Conservation (phyloP, 257 asterid species). For the Penstemon barbatus region DNA sequence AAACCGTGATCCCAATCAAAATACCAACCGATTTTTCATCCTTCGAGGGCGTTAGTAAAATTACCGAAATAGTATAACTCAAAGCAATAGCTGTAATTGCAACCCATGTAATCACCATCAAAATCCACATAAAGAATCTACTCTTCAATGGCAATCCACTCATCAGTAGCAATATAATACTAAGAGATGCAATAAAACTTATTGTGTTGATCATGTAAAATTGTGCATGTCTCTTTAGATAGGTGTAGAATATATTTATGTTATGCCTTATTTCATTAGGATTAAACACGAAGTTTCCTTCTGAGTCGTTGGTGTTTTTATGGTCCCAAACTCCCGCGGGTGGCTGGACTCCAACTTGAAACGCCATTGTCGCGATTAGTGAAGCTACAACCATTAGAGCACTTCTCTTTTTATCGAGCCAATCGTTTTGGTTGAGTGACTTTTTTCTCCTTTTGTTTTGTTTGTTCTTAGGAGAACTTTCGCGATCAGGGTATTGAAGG, state of each 20-base stretch:
- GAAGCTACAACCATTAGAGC: conserved; percentile 50
- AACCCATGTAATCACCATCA: conserved; percentile 34
- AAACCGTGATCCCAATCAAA: conserved; percentile 28
- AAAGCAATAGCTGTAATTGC: conserved; percentile 32
- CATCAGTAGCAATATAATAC: conserved; percentile 37
- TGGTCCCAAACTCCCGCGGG: conserved; percentile 33
- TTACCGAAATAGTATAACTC: conserved; percentile 25
- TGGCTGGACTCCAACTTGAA: conserved; percentile 40
- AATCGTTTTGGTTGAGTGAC: conserved; percentile 1
- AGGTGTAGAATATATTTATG: background rate
- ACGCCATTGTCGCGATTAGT: conserved; percentile 48
- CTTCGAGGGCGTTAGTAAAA: background rate
- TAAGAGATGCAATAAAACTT: conserved; percentile 43
- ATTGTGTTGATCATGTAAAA: conserved; percentile 32
- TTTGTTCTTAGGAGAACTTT: background rate
- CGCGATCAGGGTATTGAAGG: background rate
- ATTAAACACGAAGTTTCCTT: background rate
- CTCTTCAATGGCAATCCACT: conserved; percentile 36
- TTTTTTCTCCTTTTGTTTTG: background rate
- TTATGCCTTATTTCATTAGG: background rate
- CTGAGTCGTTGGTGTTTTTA: no score
- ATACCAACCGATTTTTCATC: background rate
- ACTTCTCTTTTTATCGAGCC: conserved; percentile 38
- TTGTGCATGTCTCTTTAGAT: background rate
- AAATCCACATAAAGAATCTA: conserved; percentile 30